Base-by-base conservation (phyloP, 371 early-diverging fungal species). In the Mucor irregularis region DNA sequence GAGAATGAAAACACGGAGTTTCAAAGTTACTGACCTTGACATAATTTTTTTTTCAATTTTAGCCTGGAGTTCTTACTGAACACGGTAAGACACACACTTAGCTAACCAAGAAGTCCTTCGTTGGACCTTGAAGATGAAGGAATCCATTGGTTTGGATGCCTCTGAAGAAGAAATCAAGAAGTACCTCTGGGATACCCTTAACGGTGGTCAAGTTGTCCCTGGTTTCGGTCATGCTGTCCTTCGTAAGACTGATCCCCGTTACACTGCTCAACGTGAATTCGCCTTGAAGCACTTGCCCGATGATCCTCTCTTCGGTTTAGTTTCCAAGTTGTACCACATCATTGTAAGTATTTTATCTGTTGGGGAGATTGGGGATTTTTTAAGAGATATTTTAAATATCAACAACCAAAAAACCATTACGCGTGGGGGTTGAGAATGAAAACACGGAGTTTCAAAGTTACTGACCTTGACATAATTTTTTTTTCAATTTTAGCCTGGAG, bases 71-170 rank as follows among this genome's bases (percentile, higher is more conserved):
- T 48, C 84, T 98, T 48, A 91, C 90, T 58, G 96, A 97, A 83
- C 99, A 98, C 84, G 99, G 97, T 62, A 98, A 97, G 91, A 96
- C 97, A n/a, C n/a, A n/a, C n/a, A n/a, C n/a, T 88, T 98, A 53
- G 98, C 98, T 66, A 98, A 98, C 92, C 98, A 98, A 81, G 97
- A 98, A 80, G 98, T 98, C 40, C 86, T 98, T 58, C 90, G 96
- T 67, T 98, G 95, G 95, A 93, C 91, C 71, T 69, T 93, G 63
- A 90, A 95, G 83, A 86, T 98, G 90, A 85, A 88, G 65, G 84
- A 90, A 56, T 82, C 86, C 64, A 84, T 93, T 55, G 94, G 96
- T 67, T 74, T 82, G 56, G 85, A 88, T 48, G 91, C 92, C 37
- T 82, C 89, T 56, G 97, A 97, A 71, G 92, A 93, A 64, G 80